Base-by-base conservation (phyloP, 371 early-diverging fungal species). In the Capniomyces stellatus region DNA sequence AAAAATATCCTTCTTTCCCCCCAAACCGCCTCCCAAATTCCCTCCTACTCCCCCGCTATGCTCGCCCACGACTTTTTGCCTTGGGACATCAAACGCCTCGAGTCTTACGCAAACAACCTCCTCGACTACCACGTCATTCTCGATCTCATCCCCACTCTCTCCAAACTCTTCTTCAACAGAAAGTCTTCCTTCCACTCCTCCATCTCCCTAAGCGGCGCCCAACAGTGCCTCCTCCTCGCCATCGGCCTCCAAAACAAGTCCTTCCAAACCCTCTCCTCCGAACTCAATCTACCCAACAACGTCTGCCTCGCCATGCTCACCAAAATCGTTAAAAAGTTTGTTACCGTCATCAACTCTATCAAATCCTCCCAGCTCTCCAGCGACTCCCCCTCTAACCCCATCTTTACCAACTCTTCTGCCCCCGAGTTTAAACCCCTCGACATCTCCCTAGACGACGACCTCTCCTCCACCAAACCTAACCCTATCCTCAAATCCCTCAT, bases 101-200 rank as follows among this genome's bases (percentile, higher is more conserved):
- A 92, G 50, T 82, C 85, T 21, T 97, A 94, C 63, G 70, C 91
- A 15, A 87, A 89, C 72, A 89, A 93, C 62, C 71, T 92, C 70
- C 70, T 93, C 47, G 98, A 97, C 65, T 92, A 92, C 71, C 96
- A 97, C 67, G 92, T 95, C 6, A 84, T 97, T 47, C 50, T 93
- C 51, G 98, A 97, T 61, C 61, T 97, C 66, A 61, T 94, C 42
- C 96, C 95, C 24, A 70, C 73, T 2, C 70, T 97, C 29, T 79
- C 93, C 4, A 67, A 70, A 28, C 69, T 81, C 35, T 87, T 86
- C 69, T 93, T 92, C 64, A 72, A 73, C 42, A 71, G 75, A 51
- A 67, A 79, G 55, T 65, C 74, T 27, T 1, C 54, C 6, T 35
- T 35, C 10, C 27, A 40, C 30, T 58, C 39, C 24, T 43, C 30